These are phyloP conservation scores for Coniochaeta sp. DNA, from an alignment of 2,329 filamentous ascomycete species.

Conservation along the genomic window DNA sequence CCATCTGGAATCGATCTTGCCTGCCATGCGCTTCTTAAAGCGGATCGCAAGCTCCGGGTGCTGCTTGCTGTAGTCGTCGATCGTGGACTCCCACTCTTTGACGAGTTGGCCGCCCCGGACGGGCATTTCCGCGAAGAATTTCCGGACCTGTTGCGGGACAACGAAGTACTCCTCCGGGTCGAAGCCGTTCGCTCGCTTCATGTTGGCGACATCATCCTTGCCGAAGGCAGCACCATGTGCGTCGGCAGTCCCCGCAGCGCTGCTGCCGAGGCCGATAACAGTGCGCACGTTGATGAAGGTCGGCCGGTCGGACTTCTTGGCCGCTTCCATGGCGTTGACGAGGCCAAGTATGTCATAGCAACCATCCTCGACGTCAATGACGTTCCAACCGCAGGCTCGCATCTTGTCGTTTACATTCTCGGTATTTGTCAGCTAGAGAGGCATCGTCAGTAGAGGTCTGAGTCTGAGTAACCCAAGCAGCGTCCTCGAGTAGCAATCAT, in stretches of 20 bases:
- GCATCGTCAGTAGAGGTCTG: too few relatives aligned
- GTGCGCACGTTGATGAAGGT: constrained; percentile 51
- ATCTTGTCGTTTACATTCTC: constrained; percentile 50
- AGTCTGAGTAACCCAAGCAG: not conserved
- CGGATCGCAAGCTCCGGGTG: constrained; percentile 24
- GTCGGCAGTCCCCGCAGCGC: constrained; percentile 36
- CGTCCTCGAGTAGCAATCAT: not conserved
- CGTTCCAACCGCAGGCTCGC: constrained; percentile 43
- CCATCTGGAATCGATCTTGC: constrained; percentile 42
- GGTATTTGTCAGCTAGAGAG: constrained; percentile 32
- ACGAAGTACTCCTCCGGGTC: constrained; percentile 39
- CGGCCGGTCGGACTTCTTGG: constrained; percentile 35
- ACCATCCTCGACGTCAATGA: constrained; percentile 43
- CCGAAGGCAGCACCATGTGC: constrained; percentile 54
- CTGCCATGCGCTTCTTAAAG: constrained; percentile 38
- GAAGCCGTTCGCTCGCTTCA: constrained; percentile 44
- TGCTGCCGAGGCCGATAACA: constrained; percentile 45
- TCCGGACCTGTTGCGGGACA: constrained; percentile 34
- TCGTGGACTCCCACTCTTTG: constrained; percentile 37
- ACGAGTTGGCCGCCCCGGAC: constrained; percentile 37
- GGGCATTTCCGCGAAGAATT: constrained; percentile 44
- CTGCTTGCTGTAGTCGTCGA: constrained; percentile 8
- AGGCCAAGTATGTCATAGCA: constrained; percentile 38
- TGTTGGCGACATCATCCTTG: constrained; percentile 40
- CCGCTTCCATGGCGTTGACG: constrained; percentile 33